phyloP scores from a whole-genome alignment of 2,329 filamentous ascomycete species.

The Beauveria bassiana region DNA sequence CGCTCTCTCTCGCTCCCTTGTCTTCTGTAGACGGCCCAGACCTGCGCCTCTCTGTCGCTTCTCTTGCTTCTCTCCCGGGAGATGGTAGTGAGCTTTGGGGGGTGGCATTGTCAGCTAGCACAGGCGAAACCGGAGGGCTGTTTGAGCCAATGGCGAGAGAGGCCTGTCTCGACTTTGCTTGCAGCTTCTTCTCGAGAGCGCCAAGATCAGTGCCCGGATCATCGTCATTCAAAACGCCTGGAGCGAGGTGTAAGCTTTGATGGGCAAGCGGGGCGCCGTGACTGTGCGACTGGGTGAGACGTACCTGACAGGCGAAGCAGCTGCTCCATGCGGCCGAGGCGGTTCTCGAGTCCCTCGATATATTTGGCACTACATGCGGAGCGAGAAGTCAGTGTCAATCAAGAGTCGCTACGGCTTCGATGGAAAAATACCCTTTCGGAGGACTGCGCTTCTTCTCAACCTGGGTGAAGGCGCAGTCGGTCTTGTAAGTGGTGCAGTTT shows the following conservation, averaged over 20 bases:
- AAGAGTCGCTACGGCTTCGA: not conserved
- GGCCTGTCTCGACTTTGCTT: conserved; percentile 47
- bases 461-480: conserved; percentile 92
- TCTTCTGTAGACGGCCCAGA: conserved; percentile 17
- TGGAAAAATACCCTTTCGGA: conserved; percentile 71
- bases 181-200: conserved; percentile 70
- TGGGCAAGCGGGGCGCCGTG: not conserved
- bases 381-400: conserved; percentile 14
- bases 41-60: conserved; percentile 24
- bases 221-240: conserved; percentile 73
- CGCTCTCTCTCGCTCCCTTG: conserved; percentile 16
- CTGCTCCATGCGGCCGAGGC: conserved; percentile 92
- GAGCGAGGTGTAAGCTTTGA: not conserved
- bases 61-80: conserved; percentile 29
- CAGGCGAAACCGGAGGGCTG: conserved; percentile 41
- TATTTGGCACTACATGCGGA: conserved; percentile 70
- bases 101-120: conserved; percentile 36
- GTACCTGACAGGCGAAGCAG: conserved; percentile 72
- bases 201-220: conserved; percentile 83
- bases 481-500: conserved; percentile 97
- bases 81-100: conserved; percentile 49
- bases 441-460: conserved; percentile 98
- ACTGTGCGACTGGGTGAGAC: conserved; percentile 11
- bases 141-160: conserved; percentile 38
- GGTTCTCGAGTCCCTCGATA: conserved; percentile 92